Evolutionary conservation across 805 yeast genomes (phyloP).

Genomic region (Teunomyces lycoperdinae): DNA sequence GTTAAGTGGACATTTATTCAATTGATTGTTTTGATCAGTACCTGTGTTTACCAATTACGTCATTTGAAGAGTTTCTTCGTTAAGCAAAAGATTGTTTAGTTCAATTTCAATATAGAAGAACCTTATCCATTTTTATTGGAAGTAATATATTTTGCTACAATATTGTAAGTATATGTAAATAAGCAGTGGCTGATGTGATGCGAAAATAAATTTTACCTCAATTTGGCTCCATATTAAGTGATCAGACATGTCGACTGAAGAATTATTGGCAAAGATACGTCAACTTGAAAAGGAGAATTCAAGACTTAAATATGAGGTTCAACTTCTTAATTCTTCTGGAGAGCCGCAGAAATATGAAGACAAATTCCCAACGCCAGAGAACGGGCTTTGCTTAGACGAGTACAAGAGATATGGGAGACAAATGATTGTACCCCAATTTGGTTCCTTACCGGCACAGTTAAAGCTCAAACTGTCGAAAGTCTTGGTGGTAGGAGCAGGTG

Average conservation of each 20-base stretch:
- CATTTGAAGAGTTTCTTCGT: constrained; percentile 81
- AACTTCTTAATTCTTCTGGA: background rate
- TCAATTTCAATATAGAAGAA: background rate
- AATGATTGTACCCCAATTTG: constrained; percentile 85
- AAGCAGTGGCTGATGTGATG: background rate
- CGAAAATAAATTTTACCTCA: background rate
- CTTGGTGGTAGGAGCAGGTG: constrained; percentile 93
- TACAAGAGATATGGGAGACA: constrained; percentile 88
- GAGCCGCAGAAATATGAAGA: background rate
- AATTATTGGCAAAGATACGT: constrained; percentile 21
- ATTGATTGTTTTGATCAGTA: constrained; percentile 58
- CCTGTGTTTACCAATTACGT: constrained; percentile 74
- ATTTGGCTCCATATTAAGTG: background rate
- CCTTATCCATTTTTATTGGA: background rate
- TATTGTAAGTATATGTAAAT: too few relatives aligned
- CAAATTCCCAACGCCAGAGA: constrained; percentile 8
- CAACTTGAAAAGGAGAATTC: constrained; percentile 19
- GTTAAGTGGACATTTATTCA: constrained; percentile 75
- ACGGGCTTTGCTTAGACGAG: constrained; percentile 53
- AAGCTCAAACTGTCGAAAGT: constrained; percentile 56
- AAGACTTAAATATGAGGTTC: constrained; percentile 2
- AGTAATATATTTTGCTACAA: too few relatives aligned
- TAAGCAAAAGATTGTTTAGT: constrained; percentile 78
- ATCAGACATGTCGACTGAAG: constrained; percentile 10
- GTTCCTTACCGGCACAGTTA: constrained; percentile 50